Base-by-base conservation (phyloP, 768 basidiomycete genomes). In the Podaxis sp. region DNA sequence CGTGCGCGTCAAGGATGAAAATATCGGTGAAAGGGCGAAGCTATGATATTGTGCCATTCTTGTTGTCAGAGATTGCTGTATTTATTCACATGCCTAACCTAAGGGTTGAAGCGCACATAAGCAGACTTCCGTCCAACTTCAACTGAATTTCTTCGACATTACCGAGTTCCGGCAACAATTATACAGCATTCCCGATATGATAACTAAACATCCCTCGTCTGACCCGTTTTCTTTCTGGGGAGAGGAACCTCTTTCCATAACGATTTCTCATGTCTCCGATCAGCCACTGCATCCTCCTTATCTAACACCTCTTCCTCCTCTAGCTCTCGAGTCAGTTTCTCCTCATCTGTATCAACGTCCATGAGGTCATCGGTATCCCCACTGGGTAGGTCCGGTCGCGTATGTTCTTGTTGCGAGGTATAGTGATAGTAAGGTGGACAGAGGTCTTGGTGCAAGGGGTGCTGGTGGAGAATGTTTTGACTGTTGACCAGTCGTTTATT, bases 1-100 rank as follows among this genome's bases (percentile, higher is more conserved):
- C 26, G 83, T 93, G 7, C 80, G 78, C 55, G 73, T 99, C 53
- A 82, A 78, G 57, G 82, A 86, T 28, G 85, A 88, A 11, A 69
- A 69, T 2, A 58, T 55, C 26, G 66, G 41, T 0, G 68, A 68
- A 58, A 77, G 66, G 57, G 75, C 84, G 3, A 88, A 80, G 69
- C 72, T 87, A 46, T 83, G 57, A 70, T 22, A 56, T 36, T 30
- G 8, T 63, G 37, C 33, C 10, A 33, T 8, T 50, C 20, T 53
- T 46, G 5, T 22, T n/a, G 6, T 10, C 7, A 13, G 17, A 46
- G n/a, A 20, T 46, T 46, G 20, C 20, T 46, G 3, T 44, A 44
- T 44, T 44, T 44, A 28, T 15, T 44, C 17, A 10, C 7, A 33
- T 2, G 40, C 7, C n/a, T 22, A 20, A 46, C 44, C 10, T n/a